These are phyloP conservation scores for Raddia distichophylla DNA, from an alignment of 176 grass and related monocot genomes.

Conservation along the genomic window DNA sequence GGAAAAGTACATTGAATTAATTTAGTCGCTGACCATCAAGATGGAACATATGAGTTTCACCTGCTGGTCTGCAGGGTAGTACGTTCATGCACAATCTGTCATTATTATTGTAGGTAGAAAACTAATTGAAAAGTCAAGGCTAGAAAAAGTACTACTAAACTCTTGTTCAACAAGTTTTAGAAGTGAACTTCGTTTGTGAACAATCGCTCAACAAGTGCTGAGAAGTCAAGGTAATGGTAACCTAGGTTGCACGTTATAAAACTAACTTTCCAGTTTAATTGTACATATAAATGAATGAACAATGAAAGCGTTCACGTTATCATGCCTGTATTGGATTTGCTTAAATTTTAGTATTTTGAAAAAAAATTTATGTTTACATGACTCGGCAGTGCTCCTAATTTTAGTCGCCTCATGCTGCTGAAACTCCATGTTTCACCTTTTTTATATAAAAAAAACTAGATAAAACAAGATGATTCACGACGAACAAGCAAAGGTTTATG, in stretches of 20 bases:
- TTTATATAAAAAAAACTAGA: no score
- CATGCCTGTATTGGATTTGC: constrained; percentile 1
- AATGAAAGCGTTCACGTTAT: background rate
- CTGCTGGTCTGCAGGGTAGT: background rate
- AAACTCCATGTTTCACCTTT: no score
- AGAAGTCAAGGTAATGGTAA: constrained; percentile 15
- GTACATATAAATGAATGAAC: background rate
- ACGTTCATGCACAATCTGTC: background rate
- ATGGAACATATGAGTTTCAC: constrained; percentile 21
- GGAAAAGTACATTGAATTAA: background rate
- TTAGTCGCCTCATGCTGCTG: no score
- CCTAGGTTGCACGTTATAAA: background rate
- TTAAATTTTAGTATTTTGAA: constrained; percentile 4
- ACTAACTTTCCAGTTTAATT: constrained; percentile 7
- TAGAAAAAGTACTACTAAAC: constrained; percentile 7
- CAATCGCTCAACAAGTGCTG: background rate
- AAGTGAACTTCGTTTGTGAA: constrained; percentile 6
- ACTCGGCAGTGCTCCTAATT: no score
- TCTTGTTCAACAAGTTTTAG: constrained; percentile 28
- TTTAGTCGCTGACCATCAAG: constrained; percentile 6
- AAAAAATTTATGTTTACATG: background rate
- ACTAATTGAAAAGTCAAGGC: background rate
- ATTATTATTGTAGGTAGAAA: constrained; percentile 1
- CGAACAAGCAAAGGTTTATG: no score
- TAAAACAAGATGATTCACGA: no score